Base-by-base conservation (phyloP, 2,329 filamentous ascomycete genomes). In the Sporothrix brunneoviolacea region DNA sequence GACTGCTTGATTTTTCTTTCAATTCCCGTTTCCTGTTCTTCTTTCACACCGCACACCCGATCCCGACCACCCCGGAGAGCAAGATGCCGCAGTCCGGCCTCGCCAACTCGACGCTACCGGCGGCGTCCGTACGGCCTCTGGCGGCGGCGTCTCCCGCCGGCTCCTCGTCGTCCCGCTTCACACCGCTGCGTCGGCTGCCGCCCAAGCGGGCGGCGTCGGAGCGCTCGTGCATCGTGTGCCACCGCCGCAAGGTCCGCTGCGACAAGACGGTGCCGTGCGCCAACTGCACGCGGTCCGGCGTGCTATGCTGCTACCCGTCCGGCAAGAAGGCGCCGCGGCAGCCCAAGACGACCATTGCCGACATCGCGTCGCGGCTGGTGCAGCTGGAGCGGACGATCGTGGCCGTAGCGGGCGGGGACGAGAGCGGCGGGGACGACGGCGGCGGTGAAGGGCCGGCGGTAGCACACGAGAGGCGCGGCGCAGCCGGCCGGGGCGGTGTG, bases 211-310 rank as follows among this genome's bases (percentile, higher is more conserved):
- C 32, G 2, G 22, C 46, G n/a, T n/a, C n/a, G 3, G 57, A 60
- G 35, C 54, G 59, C 22, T 61, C 59, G 1, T 61, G 58, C 48
- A 49, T 59, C n/a, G 48, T 60, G 10, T 61, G 59, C 47, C 59
- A 61, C 48, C 52, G 53, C 1, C 51, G 59, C 21, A 61, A 61
- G 44, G 58, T 61, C 32, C 54, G 54, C n/a, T 61, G 59, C 50
- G 58, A 61, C 53, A 61, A 59, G 57, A 52, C 51, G 6, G 12
- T 55, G 19, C 59, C 59, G 1, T 61, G 59, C 22, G 50, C 54
- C 39, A 57, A 56, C n/a, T 59, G 58, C 50, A 50, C 49, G 12
- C 54, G 57, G 4, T 51, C 55, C 1, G 56, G 56, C 10, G 56
- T 60, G 7, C 47, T 59, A 44, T 61, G 58, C 57, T 57, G 57